Conservation (phyloP, 495 filamentous ascomycete genomes). For the Penicillium dipodomyicola region DNA sequence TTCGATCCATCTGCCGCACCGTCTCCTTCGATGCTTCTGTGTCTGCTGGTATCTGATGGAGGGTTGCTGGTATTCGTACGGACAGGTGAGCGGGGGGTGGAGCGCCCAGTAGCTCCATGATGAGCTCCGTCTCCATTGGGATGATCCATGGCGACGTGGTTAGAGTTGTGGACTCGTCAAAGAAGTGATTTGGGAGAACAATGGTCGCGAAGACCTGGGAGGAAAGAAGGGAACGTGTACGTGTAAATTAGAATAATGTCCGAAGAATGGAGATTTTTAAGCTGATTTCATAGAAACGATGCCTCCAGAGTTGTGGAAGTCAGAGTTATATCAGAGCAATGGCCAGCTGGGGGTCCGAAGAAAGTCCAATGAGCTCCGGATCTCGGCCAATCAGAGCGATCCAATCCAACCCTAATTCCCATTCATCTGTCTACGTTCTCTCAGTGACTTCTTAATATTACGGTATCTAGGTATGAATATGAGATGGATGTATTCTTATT, state of each 20-base stretch:
- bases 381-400: conserved; percentile 8
- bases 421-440: neutral
- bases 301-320: neutral
- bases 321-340: conserved; percentile 2
- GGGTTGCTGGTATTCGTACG: conserved; percentile 1
- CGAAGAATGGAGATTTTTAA: neutral
- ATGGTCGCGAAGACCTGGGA: neutral
- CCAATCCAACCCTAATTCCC: conserved; percentile 2
- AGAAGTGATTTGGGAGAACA: neutral
- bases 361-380: conserved; percentile 3
- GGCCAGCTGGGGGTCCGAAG: neutral
- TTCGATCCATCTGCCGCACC: conserved; percentile 18
- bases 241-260: neutral
- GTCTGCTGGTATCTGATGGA: neutral
- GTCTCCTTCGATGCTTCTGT: conserved; percentile 9
- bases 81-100: neutral
- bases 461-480: neutral
- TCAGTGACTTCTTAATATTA: neutral
- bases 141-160: conserved; percentile 5
- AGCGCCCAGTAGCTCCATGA: neutral
- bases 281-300: neutral
- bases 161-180: neutral
- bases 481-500: neutral
- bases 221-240: neutral
- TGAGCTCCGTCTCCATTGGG: neutral